A percentile compares a stretch with the other conserved stretches of the same genome.
phyloP scores from a whole-genome alignment of 805 yeast species.

The Ogataea naganishii region DNA sequence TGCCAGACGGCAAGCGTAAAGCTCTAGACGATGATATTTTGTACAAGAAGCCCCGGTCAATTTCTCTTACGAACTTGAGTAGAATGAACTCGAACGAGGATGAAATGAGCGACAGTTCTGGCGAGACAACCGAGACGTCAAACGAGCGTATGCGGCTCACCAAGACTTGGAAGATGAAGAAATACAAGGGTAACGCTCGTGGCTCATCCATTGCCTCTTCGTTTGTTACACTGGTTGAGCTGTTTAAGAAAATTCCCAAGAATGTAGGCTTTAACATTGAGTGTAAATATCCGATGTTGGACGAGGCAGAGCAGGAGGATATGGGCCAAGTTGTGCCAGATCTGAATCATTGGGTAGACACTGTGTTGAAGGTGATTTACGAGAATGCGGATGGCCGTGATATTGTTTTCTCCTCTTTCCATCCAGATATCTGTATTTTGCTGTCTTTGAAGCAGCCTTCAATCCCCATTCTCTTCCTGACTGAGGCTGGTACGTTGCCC shows the following conservation, averaged over 20 bases:
- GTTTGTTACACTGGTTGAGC: conserved; percentile 80
- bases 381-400: conserved; percentile 76
- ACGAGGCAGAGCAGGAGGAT: conserved; percentile 82
- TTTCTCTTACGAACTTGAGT: conserved; percentile 18
- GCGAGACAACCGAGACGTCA: conserved; percentile 14
- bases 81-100: not conserved
- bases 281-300: conserved; percentile 90
- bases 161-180: conserved; percentile 78
- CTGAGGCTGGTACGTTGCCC: conserved; percentile 76
- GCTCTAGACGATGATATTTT: conserved; percentile 22
- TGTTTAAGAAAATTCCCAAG: conserved; percentile 72
- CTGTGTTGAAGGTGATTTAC: conserved; percentile 70
- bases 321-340: conserved; percentile 82
- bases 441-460: conserved; percentile 88
- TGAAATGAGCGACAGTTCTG: conserved; percentile 3
- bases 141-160: conserved; percentile 72
- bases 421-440: conserved; percentile 85
- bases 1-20: conserved; percentile 9
- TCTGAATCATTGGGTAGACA: conserved; percentile 81
- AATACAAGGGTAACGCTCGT: conserved; percentile 87
- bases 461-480: conserved; percentile 81
- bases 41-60: conserved; percentile 28
- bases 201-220: conserved; percentile 87
- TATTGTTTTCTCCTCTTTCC: conserved; percentile 85
- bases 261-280: conserved; percentile 91